A percentile compares a stretch with the other conserved stretches of the same genome.
Conservation (phyloP, 2,329 filamentous ascomycete species). For the Penicillium capsulatum region DNA sequence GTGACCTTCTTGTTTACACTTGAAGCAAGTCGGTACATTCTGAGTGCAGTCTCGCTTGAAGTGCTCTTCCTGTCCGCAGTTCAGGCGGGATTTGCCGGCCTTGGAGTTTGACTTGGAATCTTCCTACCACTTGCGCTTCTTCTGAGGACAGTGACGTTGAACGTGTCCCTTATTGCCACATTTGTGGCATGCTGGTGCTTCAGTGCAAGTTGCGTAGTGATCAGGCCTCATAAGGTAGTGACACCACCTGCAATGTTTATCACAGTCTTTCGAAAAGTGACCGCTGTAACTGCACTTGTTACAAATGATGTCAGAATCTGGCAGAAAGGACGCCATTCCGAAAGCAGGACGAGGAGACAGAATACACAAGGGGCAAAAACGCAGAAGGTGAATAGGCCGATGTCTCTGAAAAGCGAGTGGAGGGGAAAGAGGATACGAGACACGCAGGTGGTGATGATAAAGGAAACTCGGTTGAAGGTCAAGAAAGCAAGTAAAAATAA, state of each 20-base stretch:
- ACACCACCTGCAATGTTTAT: not conserved
- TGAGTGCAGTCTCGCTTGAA: too few species aligned
- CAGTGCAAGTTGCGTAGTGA: not conserved
- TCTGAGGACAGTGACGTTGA: too few species aligned
- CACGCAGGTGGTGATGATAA: too few species aligned
- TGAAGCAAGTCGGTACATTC: not conserved
- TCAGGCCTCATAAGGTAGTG: not conserved
- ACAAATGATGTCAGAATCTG: not conserved
- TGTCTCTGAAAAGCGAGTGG: too few species aligned
- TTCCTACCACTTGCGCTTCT: not conserved
- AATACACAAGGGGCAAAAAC: too few species aligned
- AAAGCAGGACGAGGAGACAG: not conserved
- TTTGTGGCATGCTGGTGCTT: not conserved
- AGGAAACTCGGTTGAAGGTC: too few species aligned
- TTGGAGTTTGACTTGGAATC: not conserved
- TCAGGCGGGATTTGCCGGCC: not conserved
- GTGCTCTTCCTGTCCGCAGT: not conserved
- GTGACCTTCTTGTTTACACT: not conserved
- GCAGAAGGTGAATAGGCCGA: too few species aligned
- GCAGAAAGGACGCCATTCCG: not conserved
- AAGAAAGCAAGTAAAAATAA: too few species aligned
- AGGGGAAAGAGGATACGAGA: too few species aligned
- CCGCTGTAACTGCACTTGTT: not conserved
- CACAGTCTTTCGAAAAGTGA: not conserved
- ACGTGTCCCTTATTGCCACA: not conserved